Base-by-base conservation (phyloP, 2,329 filamentous ascomycete genomes). In the Fusarium robinianum region DNA sequence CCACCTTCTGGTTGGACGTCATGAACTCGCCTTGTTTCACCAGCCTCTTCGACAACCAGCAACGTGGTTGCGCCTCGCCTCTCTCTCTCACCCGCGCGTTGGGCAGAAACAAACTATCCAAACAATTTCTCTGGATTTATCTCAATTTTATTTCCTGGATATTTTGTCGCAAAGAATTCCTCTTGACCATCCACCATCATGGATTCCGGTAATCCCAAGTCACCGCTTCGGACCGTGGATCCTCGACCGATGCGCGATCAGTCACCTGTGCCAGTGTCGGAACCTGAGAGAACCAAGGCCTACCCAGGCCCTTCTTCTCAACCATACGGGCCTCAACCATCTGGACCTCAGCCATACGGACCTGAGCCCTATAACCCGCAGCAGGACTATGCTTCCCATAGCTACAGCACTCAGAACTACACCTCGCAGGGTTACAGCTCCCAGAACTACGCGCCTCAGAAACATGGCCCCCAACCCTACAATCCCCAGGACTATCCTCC, bases 161-260 rank as follows among this genome's bases (percentile, higher is more conserved):
- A n/a, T n/a, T n/a, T n/a, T n/a, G n/a, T n/a, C n/a, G n/a, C n/a
- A n/a, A n/a, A n/a, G n/a, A n/a, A n/a, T n/a, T n/a, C n/a, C 3
- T 27, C 25, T 12, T 27, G 25, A 7, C 25, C n/a, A 12, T 27
- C 25, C n/a, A 37, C 36, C 45, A 16, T 24, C 26, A 55, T 55
- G 53, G 25, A 27, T 12, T 36, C 50, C 29, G 51, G 53, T 40
- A 54, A 51, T 23, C 43, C 51, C 41, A 57, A 54, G 41, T 52
- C 54, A 43, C 59, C 59, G 30, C 53, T 64, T 35, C 40, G 51
- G 30, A 43, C 57, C 34, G 30, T 64, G 26, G 60, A 63, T 44
- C 62, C 62, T 47, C 62, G 54, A 27, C 62, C 62, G 6, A 44
- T 61, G 6, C 56, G 55, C 11, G 60, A 46, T 32, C 58, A 51